Conservation (phyloP, 345 rosid species). For the Lumnitzera littorea region DNA sequence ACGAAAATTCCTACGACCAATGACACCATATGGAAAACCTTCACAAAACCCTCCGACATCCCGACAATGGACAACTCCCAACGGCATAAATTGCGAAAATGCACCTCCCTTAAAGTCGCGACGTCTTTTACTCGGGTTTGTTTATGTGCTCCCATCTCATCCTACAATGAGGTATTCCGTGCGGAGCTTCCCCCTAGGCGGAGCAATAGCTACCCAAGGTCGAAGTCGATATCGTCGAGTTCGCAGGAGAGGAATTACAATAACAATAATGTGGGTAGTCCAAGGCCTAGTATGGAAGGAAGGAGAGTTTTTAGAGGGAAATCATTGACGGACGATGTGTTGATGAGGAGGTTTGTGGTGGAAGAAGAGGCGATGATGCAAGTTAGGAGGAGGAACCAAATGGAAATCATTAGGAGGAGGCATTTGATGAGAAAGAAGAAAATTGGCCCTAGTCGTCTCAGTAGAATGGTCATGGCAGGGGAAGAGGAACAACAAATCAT, state of each 20-base stretch:
- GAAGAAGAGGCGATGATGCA: conserved; percentile 95
- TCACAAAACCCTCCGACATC: conserved; percentile 28
- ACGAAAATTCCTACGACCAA: conserved; percentile 18
- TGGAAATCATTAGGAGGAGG: conserved; percentile 79
- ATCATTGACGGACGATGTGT: conserved; percentile 72
- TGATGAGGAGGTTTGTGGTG: conserved; percentile 89
- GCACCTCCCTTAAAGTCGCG: conserved; percentile 71
- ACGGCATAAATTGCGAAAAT: conserved; percentile 44
- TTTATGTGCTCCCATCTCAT: conserved; percentile 81
- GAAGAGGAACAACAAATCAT: neutral
- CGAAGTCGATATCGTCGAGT: conserved; percentile 28
- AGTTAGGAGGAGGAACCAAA: conserved; percentile 63
- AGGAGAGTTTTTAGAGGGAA: conserved; percentile 79
- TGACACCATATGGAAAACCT: conserved; percentile 38
- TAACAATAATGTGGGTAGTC: neutral
- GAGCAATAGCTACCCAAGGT: conserved; percentile 82
- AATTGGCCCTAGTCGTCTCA: conserved; percentile 90
- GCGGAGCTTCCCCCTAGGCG: conserved; percentile 76
- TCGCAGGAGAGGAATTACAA: conserved; percentile 15
- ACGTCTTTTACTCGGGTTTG: conserved; percentile 83
- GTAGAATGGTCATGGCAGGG: conserved; percentile 64
- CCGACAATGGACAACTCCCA: conserved; percentile 11
- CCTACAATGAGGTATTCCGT: conserved; percentile 74
- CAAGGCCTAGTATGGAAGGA: conserved; percentile 54
- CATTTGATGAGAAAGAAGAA: conserved; percentile 51